Evolutionary conservation across 2,329 filamentous ascomycete species (phyloP).

Genomic region (Aureobasidium sp.): DNA sequence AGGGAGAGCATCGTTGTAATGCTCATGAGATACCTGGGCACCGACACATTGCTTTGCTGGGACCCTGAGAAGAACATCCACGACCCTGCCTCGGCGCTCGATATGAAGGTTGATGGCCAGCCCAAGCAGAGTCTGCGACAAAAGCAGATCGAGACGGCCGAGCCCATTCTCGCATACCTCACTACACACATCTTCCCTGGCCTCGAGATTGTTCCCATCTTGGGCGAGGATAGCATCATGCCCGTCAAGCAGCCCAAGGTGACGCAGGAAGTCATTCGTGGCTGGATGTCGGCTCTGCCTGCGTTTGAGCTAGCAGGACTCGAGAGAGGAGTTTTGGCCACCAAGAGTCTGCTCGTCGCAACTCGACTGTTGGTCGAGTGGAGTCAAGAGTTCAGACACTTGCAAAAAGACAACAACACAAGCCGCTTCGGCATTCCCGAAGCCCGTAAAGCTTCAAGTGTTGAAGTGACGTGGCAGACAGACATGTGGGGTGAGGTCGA

Average conservation of each 20-base stretch:
- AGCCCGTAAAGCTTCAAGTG: constrained; percentile 64
- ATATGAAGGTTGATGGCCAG: constrained; percentile 32
- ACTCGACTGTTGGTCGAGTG: constrained; percentile 75
- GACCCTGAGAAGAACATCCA: constrained; percentile 50
- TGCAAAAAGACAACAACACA: constrained; percentile 32
- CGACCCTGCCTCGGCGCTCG: constrained; percentile 28
- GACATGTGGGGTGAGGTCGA: constrained; percentile 93
- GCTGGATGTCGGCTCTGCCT: constrained; percentile 66
- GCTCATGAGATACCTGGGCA: constrained; percentile 79
- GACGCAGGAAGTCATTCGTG: constrained; percentile 67
- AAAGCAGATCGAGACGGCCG: constrained; percentile 60
- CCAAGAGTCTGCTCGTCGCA: constrained; percentile 76
- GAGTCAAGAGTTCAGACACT: constrained; percentile 61
- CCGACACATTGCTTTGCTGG: constrained; percentile 90
- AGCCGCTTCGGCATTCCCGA: constrained; percentile 69
- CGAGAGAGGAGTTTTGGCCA: constrained; percentile 73
- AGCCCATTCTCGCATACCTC: constrained; percentile 64
- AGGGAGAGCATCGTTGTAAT: constrained; percentile 57
- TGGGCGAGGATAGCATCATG: constrained; percentile 69
- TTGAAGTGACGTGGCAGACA: constrained; percentile 89
- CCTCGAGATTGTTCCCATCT: constrained; percentile 66
- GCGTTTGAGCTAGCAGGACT: constrained; percentile 79
- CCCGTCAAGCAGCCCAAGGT: constrained; percentile 64
- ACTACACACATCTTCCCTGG: constrained; percentile 74
- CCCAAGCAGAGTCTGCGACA: constrained; percentile 53